Conservation (phyloP, 1,284 basidiomycete genomes). For the Sporisorium graminicola region DNA sequence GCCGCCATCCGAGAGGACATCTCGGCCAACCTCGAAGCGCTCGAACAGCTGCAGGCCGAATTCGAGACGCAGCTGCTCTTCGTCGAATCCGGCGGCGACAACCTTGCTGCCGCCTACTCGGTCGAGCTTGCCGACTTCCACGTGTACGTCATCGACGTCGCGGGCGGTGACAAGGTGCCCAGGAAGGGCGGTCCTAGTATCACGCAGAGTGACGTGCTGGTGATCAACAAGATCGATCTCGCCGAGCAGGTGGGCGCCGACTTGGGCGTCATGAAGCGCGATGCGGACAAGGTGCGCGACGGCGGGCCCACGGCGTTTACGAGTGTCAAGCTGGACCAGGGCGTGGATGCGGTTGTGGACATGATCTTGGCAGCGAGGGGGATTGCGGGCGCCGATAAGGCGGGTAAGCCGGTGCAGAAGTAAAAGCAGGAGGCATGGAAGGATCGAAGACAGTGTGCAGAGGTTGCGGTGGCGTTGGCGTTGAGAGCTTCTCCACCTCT, state of each 20-base stretch:
- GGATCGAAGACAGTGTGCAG: too few species aligned
- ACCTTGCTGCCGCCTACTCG: constrained; percentile 93
- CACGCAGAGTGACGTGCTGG: constrained; percentile 86
- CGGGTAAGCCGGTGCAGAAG: constrained; percentile 29
- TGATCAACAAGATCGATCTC: constrained; percentile 82
- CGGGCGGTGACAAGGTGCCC: constrained; percentile 97
- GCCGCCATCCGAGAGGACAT: constrained; percentile 83
- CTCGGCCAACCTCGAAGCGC: constrained; percentile 92
- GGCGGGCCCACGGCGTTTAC: constrained; percentile 93
- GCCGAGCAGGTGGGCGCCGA: constrained; percentile 93
- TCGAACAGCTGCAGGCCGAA: constrained; percentile 95
- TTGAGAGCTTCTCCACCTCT: too few species aligned
- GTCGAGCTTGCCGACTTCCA: constrained; percentile 97
- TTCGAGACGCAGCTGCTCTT: constrained; percentile 74
- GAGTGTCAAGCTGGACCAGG: constrained; percentile 83
- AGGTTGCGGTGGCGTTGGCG: too few species aligned
- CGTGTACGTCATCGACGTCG: constrained; percentile 74
- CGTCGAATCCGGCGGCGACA: constrained; percentile 96
- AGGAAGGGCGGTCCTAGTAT: constrained; percentile 93
- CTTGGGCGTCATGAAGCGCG: constrained; percentile 92
- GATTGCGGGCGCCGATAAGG: constrained; percentile 72
- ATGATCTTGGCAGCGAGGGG: constrained; percentile 89
- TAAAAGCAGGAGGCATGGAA: background rate
- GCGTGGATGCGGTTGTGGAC: constrained; percentile 84
- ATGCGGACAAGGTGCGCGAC: constrained; percentile 92